Conservation (phyloP, 768 basidiomycete species). For the Podaxis pistillaris region DNA sequence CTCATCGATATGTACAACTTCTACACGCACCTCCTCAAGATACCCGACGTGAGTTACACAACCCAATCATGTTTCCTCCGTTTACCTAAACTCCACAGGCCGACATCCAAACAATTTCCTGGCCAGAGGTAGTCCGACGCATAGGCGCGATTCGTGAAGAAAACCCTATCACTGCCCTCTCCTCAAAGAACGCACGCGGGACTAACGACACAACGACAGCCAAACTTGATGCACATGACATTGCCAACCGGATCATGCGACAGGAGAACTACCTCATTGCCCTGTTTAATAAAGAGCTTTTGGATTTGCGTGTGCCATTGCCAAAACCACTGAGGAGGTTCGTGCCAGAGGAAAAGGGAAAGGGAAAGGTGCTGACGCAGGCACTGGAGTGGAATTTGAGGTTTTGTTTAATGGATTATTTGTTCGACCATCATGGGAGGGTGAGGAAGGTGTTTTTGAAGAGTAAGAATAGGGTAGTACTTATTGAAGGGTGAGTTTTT, state of each 20-base stretch:
- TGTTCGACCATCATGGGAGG: slow-evolving; percentile 87
- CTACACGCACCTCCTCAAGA: slow-evolving; percentile 88
- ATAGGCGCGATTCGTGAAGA: slow-evolving; percentile 89
- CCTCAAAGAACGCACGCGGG: slow-evolving; percentile 51
- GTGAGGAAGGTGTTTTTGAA: slow-evolving; percentile 92
- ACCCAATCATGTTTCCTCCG: neutral
- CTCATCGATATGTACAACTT: slow-evolving; percentile 94
- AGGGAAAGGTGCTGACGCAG: slow-evolving; percentile 80
- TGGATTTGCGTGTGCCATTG: slow-evolving; percentile 84
- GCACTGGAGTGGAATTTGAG: slow-evolving; percentile 97
- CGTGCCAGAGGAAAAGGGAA: slow-evolving; percentile 52
- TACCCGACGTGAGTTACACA: slow-evolving; percentile 75
- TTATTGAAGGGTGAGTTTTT: slow-evolving; percentile 75
- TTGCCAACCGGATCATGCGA: slow-evolving; percentile 96
- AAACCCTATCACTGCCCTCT: slow-evolving; percentile 88
- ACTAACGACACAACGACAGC: slow-evolving; percentile 69
- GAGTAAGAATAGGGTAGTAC: slow-evolving; percentile 68
- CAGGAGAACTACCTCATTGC: slow-evolving; percentile 99
- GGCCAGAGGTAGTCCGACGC: slow-evolving; percentile 91
- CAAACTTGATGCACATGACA: slow-evolving; percentile 95
- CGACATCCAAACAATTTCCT: slow-evolving; percentile 97
- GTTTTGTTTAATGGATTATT: slow-evolving; percentile 92
- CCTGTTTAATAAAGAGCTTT: slow-evolving; percentile 92
- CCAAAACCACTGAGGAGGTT: slow-evolving; percentile 58
- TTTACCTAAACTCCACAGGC: slow-evolving; percentile 48